These are phyloP conservation scores for Hypoxylon fragiforme DNA, from an alignment of 495 filamentous ascomycete genomes.

Conservation along the genomic window DNA sequence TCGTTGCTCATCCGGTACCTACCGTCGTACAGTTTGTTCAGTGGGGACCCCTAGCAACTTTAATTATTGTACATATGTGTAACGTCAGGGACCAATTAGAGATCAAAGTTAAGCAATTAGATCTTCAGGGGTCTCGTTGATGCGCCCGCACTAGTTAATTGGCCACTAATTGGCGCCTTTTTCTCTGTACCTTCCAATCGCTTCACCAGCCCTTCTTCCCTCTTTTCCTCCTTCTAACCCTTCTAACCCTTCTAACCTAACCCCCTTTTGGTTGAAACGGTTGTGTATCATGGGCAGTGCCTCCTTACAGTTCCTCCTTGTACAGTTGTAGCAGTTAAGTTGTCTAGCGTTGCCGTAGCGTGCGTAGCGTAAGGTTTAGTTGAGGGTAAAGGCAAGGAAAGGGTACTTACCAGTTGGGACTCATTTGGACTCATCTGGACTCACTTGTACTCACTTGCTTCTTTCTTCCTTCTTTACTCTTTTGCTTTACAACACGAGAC, in stretches of 20 bases:
- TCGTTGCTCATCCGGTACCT: no score
- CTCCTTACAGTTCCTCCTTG: slow-evolving; percentile 13
- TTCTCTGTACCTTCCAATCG: neutral
- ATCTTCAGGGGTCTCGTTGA: slow-evolving; percentile 27
- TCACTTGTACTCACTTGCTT: neutral
- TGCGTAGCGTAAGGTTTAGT: no score
- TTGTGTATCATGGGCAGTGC: slow-evolving; percentile 25
- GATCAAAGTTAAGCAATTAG: slow-evolving; percentile 7
- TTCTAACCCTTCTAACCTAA: neutral
- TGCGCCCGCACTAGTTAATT: no score
- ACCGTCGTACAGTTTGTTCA: no score
- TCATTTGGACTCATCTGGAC: no score
- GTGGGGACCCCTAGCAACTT: neutral
- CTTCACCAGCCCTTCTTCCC: slow-evolving; percentile 3
- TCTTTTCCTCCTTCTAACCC: neutral
- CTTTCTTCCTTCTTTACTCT: slow-evolving; percentile 3
- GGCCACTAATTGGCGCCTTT: no score
- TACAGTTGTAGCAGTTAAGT: no score
- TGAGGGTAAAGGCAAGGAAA: no score
- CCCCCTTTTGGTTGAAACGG: slow-evolving; percentile 24
- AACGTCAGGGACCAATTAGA: neutral
- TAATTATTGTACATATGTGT: neutral
- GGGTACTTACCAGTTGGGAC: neutral
- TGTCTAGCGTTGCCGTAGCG: no score
- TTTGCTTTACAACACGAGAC: no score